Base-by-base conservation (phyloP, 1,284 basidiomycete genomes). In the Boletus holoroseus region DNA sequence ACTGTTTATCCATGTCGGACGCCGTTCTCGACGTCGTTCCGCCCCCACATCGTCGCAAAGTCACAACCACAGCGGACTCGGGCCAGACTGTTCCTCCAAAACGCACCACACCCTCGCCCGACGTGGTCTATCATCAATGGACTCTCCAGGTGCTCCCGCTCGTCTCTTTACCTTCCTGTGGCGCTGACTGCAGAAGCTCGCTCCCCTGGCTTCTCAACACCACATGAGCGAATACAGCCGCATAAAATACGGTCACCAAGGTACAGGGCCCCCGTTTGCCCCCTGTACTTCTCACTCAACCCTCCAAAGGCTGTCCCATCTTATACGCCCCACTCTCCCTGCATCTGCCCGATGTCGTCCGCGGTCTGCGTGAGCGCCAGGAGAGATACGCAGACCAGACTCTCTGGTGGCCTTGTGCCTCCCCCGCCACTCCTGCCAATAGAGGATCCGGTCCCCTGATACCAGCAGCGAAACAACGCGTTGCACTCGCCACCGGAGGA, bases 221-320 rank as follows among this genome's bases (percentile, higher is more conserved):
- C 91, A 92, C 52, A 58, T 68, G 50, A 88, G 85, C 68, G 84
- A 88, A 41, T 92, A 93, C 68, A 87, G 81, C 59, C 75, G 79
- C 50, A 68, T 82, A n/a, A 92, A 92, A 66, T 85, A 80, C 58
- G 90, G 88, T 12, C 72, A 76, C 4, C 68, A 74, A 59, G 88
- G 88, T 84, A 51, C 20, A 5, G 24, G 7, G 8, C 18, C 11
- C 28, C 22, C 8, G 0, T 5, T 3, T 3, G 42, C 39, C 27
- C 28, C 37, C 11, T 34, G 35, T 9, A 1, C 6, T n/a, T 11
- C 12, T 31, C 3, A 28, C 47, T 8, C 18, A 34, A 35, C 24
- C 38, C 43, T 42, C 28, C 22, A 31, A 63, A 83, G 85, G 83
- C 26, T 77, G 72, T 28, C 77, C 83, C 1, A 48, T 75, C 22